Conservation (phyloP, 2,329 filamentous ascomycete species). For the Colletotrichum lini region DNA sequence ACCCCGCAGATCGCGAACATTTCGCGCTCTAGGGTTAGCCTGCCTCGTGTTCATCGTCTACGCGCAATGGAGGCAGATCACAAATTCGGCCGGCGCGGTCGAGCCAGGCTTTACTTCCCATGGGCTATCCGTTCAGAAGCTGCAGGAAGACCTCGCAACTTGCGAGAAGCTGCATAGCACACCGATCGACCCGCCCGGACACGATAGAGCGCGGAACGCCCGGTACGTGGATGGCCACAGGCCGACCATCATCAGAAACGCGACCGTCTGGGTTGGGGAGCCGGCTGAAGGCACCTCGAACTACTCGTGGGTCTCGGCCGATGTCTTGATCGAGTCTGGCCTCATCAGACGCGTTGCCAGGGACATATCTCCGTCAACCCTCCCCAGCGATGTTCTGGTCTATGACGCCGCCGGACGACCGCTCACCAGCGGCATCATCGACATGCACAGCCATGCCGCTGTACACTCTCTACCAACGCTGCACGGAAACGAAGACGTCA, state of each 20-base stretch:
- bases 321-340: slow-evolving; percentile 73
- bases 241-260: slow-evolving; percentile 75
- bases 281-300: slow-evolving; percentile 67
- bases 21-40: slow-evolving; percentile 54
- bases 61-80: slow-evolving; percentile 62
- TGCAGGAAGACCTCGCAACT: slow-evolving; percentile 67
- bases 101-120: slow-evolving; percentile 49
- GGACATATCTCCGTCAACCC: slow-evolving; percentile 55
- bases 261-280: slow-evolving; percentile 77
- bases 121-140: slow-evolving; percentile 64
- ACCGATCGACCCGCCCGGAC: slow-evolving; percentile 69
- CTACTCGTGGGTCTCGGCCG: slow-evolving; percentile 71
- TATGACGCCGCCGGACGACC: slow-evolving; percentile 73
- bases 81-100: slow-evolving; percentile 25
- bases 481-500: slow-evolving; percentile 69
- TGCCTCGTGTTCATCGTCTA: slow-evolving; percentile 65
- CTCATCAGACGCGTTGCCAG: slow-evolving; percentile 69
- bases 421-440: slow-evolving; percentile 78
- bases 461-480: slow-evolving; percentile 70
- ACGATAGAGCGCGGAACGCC: slow-evolving; percentile 71
- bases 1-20: slow-evolving; percentile 33
- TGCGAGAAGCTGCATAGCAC: slow-evolving; percentile 69
- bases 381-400: slow-evolving; percentile 64
- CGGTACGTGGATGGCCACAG: slow-evolving; percentile 71
- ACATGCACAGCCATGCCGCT: slow-evolving; percentile 80